Evolutionary conservation across 208 protist genomes (phyloP).

Genomic region (Wallacemonas sp.): DNA sequence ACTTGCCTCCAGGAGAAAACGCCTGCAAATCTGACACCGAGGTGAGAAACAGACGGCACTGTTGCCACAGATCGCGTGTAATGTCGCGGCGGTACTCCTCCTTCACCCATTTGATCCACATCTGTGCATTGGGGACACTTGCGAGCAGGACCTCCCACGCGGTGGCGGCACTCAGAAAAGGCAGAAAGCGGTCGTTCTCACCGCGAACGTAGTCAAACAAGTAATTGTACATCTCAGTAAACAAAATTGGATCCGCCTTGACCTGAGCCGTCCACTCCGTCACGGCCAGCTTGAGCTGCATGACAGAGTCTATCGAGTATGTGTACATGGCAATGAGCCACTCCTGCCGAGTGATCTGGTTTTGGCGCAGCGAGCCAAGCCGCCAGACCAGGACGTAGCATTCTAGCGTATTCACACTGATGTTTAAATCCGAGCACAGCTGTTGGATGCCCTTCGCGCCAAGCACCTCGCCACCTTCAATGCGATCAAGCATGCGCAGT

Average conservation of each 20-base stretch:
- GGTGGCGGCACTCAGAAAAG: slow-evolving; percentile 33
- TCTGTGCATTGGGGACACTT: slow-evolving; percentile 18
- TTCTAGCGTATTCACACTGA: slow-evolving; percentile 48
- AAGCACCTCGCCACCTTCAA: slow-evolving; percentile 46
- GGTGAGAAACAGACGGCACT: slow-evolving; percentile 54
- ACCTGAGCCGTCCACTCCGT: slow-evolving; percentile 63
- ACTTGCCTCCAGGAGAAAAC: slow-evolving; percentile 22
- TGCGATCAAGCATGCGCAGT: slow-evolving; percentile 37
- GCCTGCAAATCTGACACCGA: slow-evolving; percentile 10
- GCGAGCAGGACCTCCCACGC: slow-evolving; percentile 76
- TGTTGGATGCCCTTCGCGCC: slow-evolving; percentile 56
- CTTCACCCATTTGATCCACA: slow-evolving; percentile 61
- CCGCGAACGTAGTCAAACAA: slow-evolving; percentile 88
- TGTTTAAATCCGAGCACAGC: slow-evolving; percentile 54
- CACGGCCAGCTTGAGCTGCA: slow-evolving; percentile 46
- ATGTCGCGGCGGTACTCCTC: slow-evolving; percentile 43
- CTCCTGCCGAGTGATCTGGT: slow-evolving; percentile 57
- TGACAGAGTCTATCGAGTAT: slow-evolving; percentile 45
- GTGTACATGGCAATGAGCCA: slow-evolving; percentile 73
- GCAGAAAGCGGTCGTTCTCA: slow-evolving; percentile 71
- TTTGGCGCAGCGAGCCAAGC: slow-evolving; percentile 49
- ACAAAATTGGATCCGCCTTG: slow-evolving; percentile 19
- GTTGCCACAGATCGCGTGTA: slow-evolving; percentile 81
- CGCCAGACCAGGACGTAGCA: slow-evolving; percentile 79
- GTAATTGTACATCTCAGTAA: slow-evolving; percentile 78